phyloP scores from a whole-genome alignment of 2,329 filamentous ascomycete genomes.

The Calonectria fujianensis region DNA sequence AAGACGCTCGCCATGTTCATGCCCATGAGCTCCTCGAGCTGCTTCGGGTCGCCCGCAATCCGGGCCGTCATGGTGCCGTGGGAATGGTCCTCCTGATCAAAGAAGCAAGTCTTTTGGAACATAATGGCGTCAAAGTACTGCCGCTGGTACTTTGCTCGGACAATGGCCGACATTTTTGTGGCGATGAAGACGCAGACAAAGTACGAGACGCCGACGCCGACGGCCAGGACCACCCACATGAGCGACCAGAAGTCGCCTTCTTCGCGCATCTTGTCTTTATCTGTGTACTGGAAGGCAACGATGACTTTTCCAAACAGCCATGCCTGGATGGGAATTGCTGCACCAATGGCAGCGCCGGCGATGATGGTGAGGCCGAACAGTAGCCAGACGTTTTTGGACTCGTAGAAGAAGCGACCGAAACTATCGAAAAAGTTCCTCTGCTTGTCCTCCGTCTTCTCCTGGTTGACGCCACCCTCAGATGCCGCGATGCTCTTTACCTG shows the following conservation, averaged over 20 bases:
- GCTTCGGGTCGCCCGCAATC: slow-evolving; percentile 73
- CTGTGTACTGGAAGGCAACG: slow-evolving; percentile 66
- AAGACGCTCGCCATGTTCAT: slow-evolving; percentile 78
- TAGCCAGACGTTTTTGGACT: slow-evolving; percentile 71
- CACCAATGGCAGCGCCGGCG: slow-evolving; percentile 65
- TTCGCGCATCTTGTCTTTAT: slow-evolving; percentile 60
- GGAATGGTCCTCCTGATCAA: slow-evolving; percentile 76
- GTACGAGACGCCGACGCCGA: slow-evolving; percentile 72
- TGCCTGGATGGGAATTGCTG: slow-evolving; percentile 70
- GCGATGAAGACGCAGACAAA: slow-evolving; percentile 63
- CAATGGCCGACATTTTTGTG: slow-evolving; percentile 67
- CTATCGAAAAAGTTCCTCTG: slow-evolving; percentile 69
- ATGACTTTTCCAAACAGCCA: slow-evolving; percentile 74
- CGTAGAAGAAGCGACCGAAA: slow-evolving; percentile 74
- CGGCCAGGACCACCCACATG: slow-evolving; percentile 78
- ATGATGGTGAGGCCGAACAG: slow-evolving; percentile 71
- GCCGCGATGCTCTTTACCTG: slow-evolving; percentile 68
- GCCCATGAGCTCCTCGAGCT: slow-evolving; percentile 78
- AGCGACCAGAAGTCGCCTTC: slow-evolving; percentile 77
- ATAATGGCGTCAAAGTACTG: slow-evolving; percentile 78
- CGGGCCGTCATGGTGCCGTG: slow-evolving; percentile 76
- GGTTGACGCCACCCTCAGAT: slow-evolving; percentile 57
- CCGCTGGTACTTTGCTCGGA: slow-evolving; percentile 73
- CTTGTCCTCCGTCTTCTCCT: slow-evolving; percentile 54
- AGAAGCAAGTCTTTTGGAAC: slow-evolving; percentile 75